Evolutionary conservation across 2,329 filamentous ascomycete genomes (phyloP).

Genomic region (Coniochaeta sp.): DNA sequence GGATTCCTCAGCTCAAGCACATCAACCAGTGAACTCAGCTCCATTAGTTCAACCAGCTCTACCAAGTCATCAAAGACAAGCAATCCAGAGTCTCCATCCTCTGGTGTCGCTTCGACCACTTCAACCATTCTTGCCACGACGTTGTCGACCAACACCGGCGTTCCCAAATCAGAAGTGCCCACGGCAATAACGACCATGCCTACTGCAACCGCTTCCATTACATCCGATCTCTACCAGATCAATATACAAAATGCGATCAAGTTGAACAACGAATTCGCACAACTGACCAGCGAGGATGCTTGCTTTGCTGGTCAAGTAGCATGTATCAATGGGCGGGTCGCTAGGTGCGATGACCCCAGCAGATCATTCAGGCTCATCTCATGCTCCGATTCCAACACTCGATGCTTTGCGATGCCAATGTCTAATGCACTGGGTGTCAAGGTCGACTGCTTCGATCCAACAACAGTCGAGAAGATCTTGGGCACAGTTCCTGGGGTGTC

Average conservation of each 20-base stretch:
- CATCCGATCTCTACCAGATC: constrained; percentile 21
- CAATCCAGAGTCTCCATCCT: background rate
- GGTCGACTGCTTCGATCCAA: constrained; percentile 37
- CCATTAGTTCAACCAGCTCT: background rate
- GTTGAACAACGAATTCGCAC: constrained; percentile 40
- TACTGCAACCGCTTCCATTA: constrained; percentile 26
- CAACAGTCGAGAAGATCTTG: constrained; percentile 33
- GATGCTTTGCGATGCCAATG: constrained; percentile 49
- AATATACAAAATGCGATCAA: constrained; percentile 36
- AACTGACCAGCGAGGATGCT: constrained; percentile 31
- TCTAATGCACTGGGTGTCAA: constrained; percentile 36
- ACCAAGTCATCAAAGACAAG: background rate
- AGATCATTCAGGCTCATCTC: constrained; percentile 36
- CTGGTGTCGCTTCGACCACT: background rate
- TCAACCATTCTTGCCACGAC: background rate
- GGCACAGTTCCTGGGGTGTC: constrained; percentile 15
- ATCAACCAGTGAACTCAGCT: background rate
- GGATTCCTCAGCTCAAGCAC: background rate
- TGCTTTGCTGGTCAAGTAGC: constrained; percentile 40
- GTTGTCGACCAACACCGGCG: background rate
- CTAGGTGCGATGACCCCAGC: constrained; percentile 28
- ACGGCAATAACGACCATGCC: constrained; percentile 24
- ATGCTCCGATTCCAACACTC: constrained; percentile 16
- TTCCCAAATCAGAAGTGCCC: background rate
- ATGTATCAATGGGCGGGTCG: constrained; percentile 43